phyloP scores from a whole-genome alignment of 1,139 yeast species.

The Sugiyamaella castrensis region DNA sequence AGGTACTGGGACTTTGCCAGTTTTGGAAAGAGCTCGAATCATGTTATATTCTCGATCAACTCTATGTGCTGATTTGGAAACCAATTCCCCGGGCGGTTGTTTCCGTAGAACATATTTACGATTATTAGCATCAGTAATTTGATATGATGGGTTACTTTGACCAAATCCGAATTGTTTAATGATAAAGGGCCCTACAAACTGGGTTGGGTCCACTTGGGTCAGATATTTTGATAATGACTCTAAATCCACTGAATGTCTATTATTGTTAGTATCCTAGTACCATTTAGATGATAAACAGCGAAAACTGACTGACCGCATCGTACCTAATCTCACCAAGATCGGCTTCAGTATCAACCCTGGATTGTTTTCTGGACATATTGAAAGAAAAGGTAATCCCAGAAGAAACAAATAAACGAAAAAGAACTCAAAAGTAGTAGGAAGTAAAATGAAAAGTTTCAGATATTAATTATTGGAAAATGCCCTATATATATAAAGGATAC shows the following conservation, averaged over 20 bases:
- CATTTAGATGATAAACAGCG: no score
- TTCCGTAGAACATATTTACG: slow-evolving; percentile 52
- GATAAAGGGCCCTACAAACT: slow-evolving; percentile 27
- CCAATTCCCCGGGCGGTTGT: slow-evolving; percentile 58
- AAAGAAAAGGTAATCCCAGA: not conserved
- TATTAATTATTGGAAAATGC: no score
- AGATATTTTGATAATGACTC: slow-evolving; percentile 36
- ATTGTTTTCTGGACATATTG: slow-evolving; percentile 8
- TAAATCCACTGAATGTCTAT: slow-evolving; percentile 40
- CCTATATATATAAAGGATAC: no score
- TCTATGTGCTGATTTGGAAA: slow-evolving; percentile 62
- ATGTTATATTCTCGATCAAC: slow-evolving; percentile 62
- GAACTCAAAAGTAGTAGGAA: no score
- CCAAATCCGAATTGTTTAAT: slow-evolving; percentile 60
- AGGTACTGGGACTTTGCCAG: slow-evolving; percentile 53
- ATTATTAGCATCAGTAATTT: slow-evolving; percentile 45
- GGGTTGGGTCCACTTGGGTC: slow-evolving; percentile 16
- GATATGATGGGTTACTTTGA: slow-evolving; percentile 65
- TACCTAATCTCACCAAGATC: slow-evolving; percentile 38
- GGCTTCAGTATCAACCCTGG: slow-evolving; percentile 36
- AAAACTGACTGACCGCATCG: not conserved
- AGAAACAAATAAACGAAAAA: no score
- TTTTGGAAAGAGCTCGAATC: slow-evolving; percentile 42
- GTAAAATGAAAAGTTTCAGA: no score
- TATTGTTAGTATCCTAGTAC: slow-evolving; percentile 9